Evolutionary conservation across 495 filamentous ascomycete species (phyloP).

Genomic region (Podospora appendiculata): DNA sequence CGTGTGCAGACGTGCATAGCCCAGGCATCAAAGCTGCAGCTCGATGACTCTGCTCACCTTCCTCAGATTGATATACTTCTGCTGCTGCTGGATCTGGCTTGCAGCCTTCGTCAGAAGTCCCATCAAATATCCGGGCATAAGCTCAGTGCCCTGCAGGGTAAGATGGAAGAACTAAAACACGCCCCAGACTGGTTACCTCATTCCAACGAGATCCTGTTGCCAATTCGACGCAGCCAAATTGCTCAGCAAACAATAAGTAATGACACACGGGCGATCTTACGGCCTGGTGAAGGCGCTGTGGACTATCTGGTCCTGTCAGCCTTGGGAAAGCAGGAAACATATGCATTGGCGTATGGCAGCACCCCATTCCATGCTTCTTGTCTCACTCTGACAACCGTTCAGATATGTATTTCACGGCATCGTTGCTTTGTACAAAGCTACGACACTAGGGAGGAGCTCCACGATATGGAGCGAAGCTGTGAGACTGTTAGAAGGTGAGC

Average conservation of each 20-base stretch:
- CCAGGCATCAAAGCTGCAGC: constrained; percentile 64
- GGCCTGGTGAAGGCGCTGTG: constrained; percentile 36
- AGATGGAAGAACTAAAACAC: constrained; percentile 55
- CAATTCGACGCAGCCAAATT: constrained; percentile 39
- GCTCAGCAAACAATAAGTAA: constrained; percentile 46
- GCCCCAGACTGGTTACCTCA: constrained; percentile 49
- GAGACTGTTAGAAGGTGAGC: constrained; percentile 16
- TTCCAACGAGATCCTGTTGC: constrained; percentile 67
- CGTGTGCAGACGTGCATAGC: constrained; percentile 82
- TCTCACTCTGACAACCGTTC: constrained; percentile 14
- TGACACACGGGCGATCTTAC: constrained; percentile 45
- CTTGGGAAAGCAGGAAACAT: constrained; percentile 41
- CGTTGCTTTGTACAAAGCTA: constrained; percentile 54
- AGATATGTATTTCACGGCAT: constrained; percentile 59
- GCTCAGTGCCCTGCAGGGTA: constrained; percentile 58
- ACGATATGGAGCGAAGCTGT: constrained; percentile 35
- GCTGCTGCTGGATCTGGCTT: constrained; percentile 75
- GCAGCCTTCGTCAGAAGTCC: constrained; percentile 56
- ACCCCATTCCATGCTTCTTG: constrained; percentile 24
- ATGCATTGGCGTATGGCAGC: constrained; percentile 35
- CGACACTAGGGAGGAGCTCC: constrained; percentile 53
- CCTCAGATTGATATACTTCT: constrained; percentile 67
- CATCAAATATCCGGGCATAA: constrained; percentile 58
- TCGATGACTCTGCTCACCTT: constrained; percentile 58
- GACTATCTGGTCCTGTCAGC: constrained; percentile 45